Evolutionary conservation across 106 monocot genomes (phyloP).

Genomic region (Allium sativum): DNA sequence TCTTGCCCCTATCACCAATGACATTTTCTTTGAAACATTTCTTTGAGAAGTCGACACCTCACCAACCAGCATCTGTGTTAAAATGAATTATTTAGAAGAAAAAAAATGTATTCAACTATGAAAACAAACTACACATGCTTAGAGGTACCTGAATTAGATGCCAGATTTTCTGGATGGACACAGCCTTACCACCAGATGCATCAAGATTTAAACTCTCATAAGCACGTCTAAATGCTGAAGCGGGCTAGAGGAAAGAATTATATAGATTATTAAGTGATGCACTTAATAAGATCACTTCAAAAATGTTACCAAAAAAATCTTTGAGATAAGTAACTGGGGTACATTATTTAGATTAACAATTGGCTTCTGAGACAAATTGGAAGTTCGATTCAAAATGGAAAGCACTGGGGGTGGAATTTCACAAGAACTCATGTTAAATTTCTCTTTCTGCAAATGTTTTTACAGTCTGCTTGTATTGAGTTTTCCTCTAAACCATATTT

Average conservation of each 20-base stretch:
- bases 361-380: not conserved
- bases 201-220: conserved; percentile 60
- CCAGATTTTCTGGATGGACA: conserved; percentile 97
- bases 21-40: conserved; percentile 79
- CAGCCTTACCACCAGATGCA: conserved; percentile 53
- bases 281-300: not conserved
- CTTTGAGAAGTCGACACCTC: conserved; percentile 35
- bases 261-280: not conserved
- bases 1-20: conserved; percentile 82
- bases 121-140: not conserved
- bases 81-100: too few species aligned
- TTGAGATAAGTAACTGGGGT: not conserved
- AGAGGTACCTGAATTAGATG: conserved; percentile 76
- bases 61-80: conserved; percentile 55
- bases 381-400: too few species aligned
- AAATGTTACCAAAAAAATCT: not conserved
- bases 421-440: too few species aligned
- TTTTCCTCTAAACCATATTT: too few species aligned
- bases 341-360: not conserved
- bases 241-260: conserved; percentile 44
- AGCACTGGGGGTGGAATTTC: too few species aligned
- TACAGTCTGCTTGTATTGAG: too few species aligned
- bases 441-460: too few species aligned
- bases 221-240: conserved; percentile 64
- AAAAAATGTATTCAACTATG: too few species aligned